These are phyloP conservation scores for Xylariomycetidae sp. DNA, from an alignment of 2,329 filamentous ascomycete species.

Conservation along the genomic window DNA sequence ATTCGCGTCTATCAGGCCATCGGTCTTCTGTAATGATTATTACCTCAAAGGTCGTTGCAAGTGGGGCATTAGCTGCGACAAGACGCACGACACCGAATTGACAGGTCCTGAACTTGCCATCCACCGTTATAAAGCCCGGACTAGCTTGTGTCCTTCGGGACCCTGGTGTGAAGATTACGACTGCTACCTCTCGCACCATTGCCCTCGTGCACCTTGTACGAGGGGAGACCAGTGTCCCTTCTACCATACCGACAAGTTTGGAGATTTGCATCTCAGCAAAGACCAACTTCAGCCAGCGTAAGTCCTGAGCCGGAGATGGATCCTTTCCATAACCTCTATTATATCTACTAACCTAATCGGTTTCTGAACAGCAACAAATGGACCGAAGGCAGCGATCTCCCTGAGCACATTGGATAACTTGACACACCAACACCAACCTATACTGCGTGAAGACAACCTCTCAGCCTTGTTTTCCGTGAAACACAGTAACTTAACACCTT, in stretches of 20 bases:
- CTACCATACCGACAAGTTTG: conserved; percentile 22
- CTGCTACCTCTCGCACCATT: conserved; percentile 31
- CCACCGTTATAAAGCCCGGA: conserved; percentile 31
- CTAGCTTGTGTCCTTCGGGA: conserved; percentile 27
- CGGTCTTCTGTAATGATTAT: conserved; percentile 29
- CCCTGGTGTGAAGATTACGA: conserved; percentile 28
- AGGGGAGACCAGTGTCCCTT: conserved; percentile 23
- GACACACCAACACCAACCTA: too few relatives aligned
- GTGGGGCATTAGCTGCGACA: conserved; percentile 25
- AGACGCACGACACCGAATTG: conserved; percentile 26
- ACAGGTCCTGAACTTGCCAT: conserved; percentile 27
- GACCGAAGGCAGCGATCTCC: conserved; percentile 29
- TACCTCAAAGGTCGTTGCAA: conserved; percentile 28
- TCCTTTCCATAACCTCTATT: too few relatives aligned
- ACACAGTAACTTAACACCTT: too few relatives aligned
- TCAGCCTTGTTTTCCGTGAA: too few relatives aligned
- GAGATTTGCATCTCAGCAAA: conserved; percentile 27
- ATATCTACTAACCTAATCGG: conserved; percentile 8
- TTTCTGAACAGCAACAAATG: conserved; percentile 20
- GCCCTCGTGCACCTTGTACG: conserved; percentile 23
- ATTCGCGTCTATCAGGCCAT: conserved; percentile 24
- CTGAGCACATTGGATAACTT: too few relatives aligned
- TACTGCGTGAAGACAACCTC: too few relatives aligned
- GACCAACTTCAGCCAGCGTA: conserved; percentile 25
- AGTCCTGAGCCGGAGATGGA: too few relatives aligned